Evolutionary conservation across 495 filamentous ascomycete genomes (phyloP).

Genomic region (Aspergillus ellipticus): DNA sequence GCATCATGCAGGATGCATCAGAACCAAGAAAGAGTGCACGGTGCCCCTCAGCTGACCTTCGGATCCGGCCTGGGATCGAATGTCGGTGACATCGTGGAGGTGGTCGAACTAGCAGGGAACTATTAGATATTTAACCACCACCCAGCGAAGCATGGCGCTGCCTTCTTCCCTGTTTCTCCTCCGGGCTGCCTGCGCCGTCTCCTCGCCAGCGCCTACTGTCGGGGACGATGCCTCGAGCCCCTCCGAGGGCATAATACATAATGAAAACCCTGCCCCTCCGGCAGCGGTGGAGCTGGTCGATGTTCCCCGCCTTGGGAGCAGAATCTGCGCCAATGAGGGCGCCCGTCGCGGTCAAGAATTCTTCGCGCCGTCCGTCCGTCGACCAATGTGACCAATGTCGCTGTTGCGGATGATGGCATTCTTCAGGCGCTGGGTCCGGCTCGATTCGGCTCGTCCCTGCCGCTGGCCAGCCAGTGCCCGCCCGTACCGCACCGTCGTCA

Average conservation of each 20-base stretch:
- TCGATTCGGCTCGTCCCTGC: background rate
- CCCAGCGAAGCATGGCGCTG: background rate
- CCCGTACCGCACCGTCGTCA: too few relatives aligned
- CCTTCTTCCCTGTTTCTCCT: background rate
- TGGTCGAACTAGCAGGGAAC: background rate
- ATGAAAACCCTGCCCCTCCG: background rate
- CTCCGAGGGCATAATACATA: background rate
- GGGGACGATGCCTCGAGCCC: background rate
- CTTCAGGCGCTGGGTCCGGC: background rate
- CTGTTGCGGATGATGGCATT: too few relatives aligned
- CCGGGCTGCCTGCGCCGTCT: too few relatives aligned
- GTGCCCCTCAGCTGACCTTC: too few relatives aligned
- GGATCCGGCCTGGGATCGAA: too few relatives aligned
- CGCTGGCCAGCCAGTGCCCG: too few relatives aligned
- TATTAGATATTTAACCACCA: background rate
- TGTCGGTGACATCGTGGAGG: background rate
- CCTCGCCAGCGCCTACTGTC: background rate
- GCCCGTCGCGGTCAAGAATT: background rate
- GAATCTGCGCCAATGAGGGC: background rate
- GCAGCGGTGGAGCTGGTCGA: background rate
- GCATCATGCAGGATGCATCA: background rate
- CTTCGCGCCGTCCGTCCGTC: background rate
- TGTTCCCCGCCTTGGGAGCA: background rate
- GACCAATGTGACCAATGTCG: too few relatives aligned
- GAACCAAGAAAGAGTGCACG: too few relatives aligned